Base-by-base conservation (phyloP, 116 monocot genomes). In the Papilionanthe hybrid region DNA sequence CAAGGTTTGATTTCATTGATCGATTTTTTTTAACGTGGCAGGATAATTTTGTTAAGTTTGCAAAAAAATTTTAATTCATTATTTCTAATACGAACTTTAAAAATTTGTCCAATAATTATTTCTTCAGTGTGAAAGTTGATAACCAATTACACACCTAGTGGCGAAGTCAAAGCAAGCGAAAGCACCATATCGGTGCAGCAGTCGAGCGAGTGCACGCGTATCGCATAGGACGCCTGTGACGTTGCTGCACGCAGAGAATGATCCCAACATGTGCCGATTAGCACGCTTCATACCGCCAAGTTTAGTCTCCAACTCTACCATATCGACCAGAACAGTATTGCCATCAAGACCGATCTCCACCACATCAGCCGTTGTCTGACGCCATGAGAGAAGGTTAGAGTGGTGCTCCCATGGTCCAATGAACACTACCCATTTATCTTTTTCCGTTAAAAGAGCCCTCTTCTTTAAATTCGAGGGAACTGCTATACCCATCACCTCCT, bases 81-180 rank as follows among this genome's bases (percentile, higher is more conserved):
- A n/a, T n/a, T n/a, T n/a, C n/a, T n/a, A n/a, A n/a, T n/a, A n/a
- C n/a, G n/a, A n/a, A n/a, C n/a, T n/a, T 3, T 37, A 37, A 37
- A 37, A 37, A 37, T 32, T 32, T 32, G 32, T 32, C 1, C 1
- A 32, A 32, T 32, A 1, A 32, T 32, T 32, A 17, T 55, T 17
- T 55, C 5, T 27, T 23, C 66, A n/a, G 9, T 27, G 23, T 45
- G 65, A n/a, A 2, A 43, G 43, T 43, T 2, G 43, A 3, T 43
- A 6, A 43, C 43, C 43, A 43, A 43, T 43, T 48, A 9, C 10
- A 1, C 66, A 87, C 90, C 90, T 84, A 68, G 83, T 77, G 4
- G 91, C 91, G 27, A 86, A 91, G 76, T 91, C 91, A 42, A 90
- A 91, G 84, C 91, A 91, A 10, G 86, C 88, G 27, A 75, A 91